phyloP scores from a whole-genome alignment of 2,329 filamentous ascomycete genomes.

The Colletotrichum sidae region DNA sequence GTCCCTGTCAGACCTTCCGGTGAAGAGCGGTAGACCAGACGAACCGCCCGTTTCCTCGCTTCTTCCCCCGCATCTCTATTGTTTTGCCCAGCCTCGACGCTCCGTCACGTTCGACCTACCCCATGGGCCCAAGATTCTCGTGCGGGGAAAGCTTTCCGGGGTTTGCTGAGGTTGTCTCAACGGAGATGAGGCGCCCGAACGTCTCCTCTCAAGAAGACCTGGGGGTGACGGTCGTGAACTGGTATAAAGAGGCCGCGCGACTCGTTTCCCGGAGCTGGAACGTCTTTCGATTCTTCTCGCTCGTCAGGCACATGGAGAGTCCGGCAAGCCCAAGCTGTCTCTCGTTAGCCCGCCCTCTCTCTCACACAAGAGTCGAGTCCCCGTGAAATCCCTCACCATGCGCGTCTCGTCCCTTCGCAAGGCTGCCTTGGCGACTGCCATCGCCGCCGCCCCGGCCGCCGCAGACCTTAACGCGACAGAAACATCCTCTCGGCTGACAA shows the following conservation, averaged over 20 bases:
- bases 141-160: slow-evolving; percentile 19
- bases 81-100: not conserved
- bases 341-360: not conserved
- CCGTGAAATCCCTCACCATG: slow-evolving; percentile 6
- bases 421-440: slow-evolving; percentile 15
- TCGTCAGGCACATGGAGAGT: slow-evolving; percentile 16
- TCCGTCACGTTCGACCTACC: not conserved
- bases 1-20: slow-evolving; percentile 6
- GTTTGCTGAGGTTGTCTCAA: not conserved
- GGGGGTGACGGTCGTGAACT: too few species aligned
- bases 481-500: slow-evolving; percentile 47
- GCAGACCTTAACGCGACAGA: slow-evolving; percentile 49
- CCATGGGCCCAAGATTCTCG: slow-evolving; percentile 3
- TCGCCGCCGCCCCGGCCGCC: slow-evolving; percentile 29
- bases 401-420: slow-evolving; percentile 19
- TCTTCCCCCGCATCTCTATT: slow-evolving; percentile 17
- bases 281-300: not conserved
- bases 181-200: slow-evolving; percentile 29
- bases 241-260: not conserved
- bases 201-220: not conserved
- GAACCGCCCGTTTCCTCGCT: slow-evolving; percentile 4
- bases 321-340: slow-evolving; percentile 10
- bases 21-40: slow-evolving; percentile 1
- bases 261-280: not conserved
- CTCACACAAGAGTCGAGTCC: not conserved